Conservation (phyloP, 2,329 filamentous ascomycete genomes). For the Cladorrhinum sp. region DNA sequence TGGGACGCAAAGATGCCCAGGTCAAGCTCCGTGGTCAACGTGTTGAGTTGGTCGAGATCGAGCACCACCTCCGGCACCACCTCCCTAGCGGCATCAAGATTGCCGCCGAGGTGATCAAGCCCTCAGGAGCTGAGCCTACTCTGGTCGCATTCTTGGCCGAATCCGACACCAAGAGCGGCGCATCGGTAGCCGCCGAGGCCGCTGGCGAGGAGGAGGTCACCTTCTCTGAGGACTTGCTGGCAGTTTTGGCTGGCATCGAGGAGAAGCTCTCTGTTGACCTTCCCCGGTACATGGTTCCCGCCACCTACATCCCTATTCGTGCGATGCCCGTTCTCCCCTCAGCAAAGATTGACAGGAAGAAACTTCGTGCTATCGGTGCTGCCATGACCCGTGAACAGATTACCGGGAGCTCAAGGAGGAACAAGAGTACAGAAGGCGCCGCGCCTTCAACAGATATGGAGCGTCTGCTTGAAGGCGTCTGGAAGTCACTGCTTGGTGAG, state of each 20-base stretch:
- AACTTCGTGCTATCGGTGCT: slow-evolving; percentile 34
- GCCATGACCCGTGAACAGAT: slow-evolving; percentile 19
- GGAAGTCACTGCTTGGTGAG: slow-evolving; percentile 28
- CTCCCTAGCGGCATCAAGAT: slow-evolving; percentile 40
- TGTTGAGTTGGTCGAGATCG: slow-evolving; percentile 53
- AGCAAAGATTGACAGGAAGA: slow-evolving; percentile 44
- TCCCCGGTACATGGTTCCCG: slow-evolving; percentile 40
- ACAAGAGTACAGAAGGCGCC: background rate
- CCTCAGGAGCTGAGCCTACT: slow-evolving; percentile 23
- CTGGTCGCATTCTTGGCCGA: slow-evolving; percentile 34
- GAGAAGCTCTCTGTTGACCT: slow-evolving; percentile 19
- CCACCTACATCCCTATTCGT: slow-evolving; percentile 41
- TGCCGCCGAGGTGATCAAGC: slow-evolving; percentile 46
- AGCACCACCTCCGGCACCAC: slow-evolving; percentile 37
- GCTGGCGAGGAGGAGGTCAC: slow-evolving; percentile 3
- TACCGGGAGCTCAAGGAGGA: background rate
- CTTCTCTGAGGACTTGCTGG: slow-evolving; percentile 18
- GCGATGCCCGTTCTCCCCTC: slow-evolving; percentile 42
- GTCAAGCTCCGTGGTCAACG: slow-evolving; percentile 59
- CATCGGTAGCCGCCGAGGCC: background rate
- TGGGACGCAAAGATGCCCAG: slow-evolving; percentile 56
- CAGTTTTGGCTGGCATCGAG: slow-evolving; percentile 21
- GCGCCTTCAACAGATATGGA: slow-evolving; percentile 32
- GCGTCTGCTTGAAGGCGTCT: slow-evolving; percentile 32
- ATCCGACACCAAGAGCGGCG: slow-evolving; percentile 3